These are phyloP conservation scores for Xylaria sp. DNA, from an alignment of 2,329 filamentous ascomycete species.

Conservation along the genomic window DNA sequence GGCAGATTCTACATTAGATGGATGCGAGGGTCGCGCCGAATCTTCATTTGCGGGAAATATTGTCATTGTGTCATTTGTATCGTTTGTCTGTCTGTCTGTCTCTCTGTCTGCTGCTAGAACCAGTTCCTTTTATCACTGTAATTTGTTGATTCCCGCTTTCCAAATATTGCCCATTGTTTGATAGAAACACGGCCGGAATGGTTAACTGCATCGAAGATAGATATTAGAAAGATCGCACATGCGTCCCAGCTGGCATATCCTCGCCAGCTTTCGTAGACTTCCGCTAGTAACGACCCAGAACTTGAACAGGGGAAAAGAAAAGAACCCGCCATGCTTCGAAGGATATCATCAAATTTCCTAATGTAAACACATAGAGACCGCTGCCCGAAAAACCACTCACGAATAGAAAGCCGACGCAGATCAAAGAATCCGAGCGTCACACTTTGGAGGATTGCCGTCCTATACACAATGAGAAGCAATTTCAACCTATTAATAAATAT, in stretches of 20 bases:
- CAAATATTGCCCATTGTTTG: slow-evolving; percentile 9
- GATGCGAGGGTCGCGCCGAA: no score
- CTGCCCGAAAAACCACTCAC: slow-evolving; percentile 40
- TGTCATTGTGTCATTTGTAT: not conserved
- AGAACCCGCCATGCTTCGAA: slow-evolving; percentile 44
- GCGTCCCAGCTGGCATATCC: slow-evolving; percentile 10
- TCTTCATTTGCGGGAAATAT: not conserved
- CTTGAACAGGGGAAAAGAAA: slow-evolving; percentile 15
- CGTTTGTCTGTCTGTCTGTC: slow-evolving; percentile 1
- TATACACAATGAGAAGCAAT: slow-evolving; percentile 15
- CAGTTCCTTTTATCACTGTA: slow-evolving; percentile 6
- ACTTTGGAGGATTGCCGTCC: not conserved
- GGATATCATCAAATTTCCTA: slow-evolving; percentile 51
- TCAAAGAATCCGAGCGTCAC: slow-evolving; percentile 35
- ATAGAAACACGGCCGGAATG: slow-evolving; percentile 14
- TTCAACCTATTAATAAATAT: slow-evolving; percentile 6
- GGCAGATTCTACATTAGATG: not conserved
- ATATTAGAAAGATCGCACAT: slow-evolving; percentile 23
- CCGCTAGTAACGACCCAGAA: slow-evolving; percentile 27
- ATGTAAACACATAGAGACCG: slow-evolving; percentile 43
- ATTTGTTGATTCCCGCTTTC: slow-evolving; percentile 18
- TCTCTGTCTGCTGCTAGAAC: slow-evolving; percentile 17
- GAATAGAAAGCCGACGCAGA: slow-evolving; percentile 43
- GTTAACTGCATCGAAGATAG: slow-evolving; percentile 17
- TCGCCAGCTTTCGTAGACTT: slow-evolving; percentile 9